Evolutionary conservation across 192 early-diverging fungal species (phyloP).

Genomic region (Linnemannia schmuckeri): DNA sequence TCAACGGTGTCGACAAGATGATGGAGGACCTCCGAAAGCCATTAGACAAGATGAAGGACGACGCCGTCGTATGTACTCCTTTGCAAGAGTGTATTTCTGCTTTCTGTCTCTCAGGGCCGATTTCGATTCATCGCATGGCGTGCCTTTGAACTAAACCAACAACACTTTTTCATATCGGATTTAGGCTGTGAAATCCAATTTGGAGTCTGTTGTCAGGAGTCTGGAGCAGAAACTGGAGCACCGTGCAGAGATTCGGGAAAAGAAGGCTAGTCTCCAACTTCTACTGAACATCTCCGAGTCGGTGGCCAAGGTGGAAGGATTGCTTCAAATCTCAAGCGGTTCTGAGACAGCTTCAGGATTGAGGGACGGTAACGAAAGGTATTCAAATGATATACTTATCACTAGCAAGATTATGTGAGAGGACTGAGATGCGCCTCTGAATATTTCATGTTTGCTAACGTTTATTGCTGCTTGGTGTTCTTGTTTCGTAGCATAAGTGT

Average conservation of each 20-base stretch:
- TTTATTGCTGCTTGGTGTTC: neutral
- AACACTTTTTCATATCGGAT: neutral
- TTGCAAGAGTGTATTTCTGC: neutral
- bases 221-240: slow-evolving; percentile 72
- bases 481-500: slow-evolving; percentile 55
- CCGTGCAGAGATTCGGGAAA: slow-evolving; percentile 74
- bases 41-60: slow-evolving; percentile 69
- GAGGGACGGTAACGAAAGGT: slow-evolving; percentile 39
- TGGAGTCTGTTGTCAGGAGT: slow-evolving; percentile 66
- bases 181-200: slow-evolving; percentile 64
- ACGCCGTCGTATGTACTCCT: slow-evolving; percentile 66
- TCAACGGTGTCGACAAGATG: slow-evolving; percentile 79
- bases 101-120: neutral
- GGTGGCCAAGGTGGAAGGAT: slow-evolving; percentile 78
- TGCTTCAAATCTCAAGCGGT: slow-evolving; percentile 70
- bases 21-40: slow-evolving; percentile 72
- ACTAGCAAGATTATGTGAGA: neutral
- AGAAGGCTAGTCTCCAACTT: slow-evolving; percentile 78
- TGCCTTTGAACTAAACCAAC: neutral
- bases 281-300: slow-evolving; percentile 83
- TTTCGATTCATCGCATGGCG: neutral
- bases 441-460: neutral
- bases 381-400: neutral
- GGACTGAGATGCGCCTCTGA: neutral
- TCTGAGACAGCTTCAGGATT: slow-evolving; percentile 21